Evolutionary conservation across 441 rosid genomes (phyloP).

Genomic region (Melastoma candidum): DNA sequence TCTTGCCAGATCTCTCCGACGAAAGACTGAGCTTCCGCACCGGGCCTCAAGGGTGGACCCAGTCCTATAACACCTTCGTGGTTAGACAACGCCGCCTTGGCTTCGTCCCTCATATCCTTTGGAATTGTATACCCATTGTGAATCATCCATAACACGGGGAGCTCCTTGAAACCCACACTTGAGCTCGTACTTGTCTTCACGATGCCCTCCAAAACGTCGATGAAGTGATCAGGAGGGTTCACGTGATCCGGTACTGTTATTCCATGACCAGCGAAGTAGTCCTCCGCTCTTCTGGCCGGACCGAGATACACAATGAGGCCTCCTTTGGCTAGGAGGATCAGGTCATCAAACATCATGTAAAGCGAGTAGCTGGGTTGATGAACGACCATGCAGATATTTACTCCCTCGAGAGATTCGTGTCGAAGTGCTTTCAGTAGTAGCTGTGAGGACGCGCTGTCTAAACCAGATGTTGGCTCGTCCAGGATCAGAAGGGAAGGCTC

Average conservation of each 20-base stretch:
- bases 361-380: conserved; percentile 95
- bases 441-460: conserved; percentile 93
- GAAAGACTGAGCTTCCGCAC: conserved; percentile 11
- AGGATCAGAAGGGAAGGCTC: conserved; percentile 95
- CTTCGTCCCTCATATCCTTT: conserved; percentile 16
- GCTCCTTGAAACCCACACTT: background rate
- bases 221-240: conserved; percentile 9
- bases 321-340: conserved; percentile 91
- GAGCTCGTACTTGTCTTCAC: conserved; percentile 8
- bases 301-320: conserved; percentile 24
- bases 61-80: conserved; percentile 8
- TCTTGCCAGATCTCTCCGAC: conserved; percentile 21
- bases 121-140: conserved; percentile 17
- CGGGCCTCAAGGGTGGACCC: conserved; percentile 8
- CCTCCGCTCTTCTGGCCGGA: conserved; percentile 3
- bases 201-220: conserved; percentile 7
- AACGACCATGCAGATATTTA: conserved; percentile 88
- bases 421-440: conserved; percentile 88
- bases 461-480: conserved; percentile 98
- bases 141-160: conserved; percentile 17
- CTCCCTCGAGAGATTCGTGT: conserved; percentile 97
- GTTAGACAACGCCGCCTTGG: conserved; percentile 7
- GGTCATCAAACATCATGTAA: conserved; percentile 91
- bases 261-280: conserved; percentile 3
- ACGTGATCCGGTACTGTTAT: conserved; percentile 7